phyloP scores from a whole-genome alignment of 495 filamentous ascomycete species.

The Xylaria palmicola region DNA sequence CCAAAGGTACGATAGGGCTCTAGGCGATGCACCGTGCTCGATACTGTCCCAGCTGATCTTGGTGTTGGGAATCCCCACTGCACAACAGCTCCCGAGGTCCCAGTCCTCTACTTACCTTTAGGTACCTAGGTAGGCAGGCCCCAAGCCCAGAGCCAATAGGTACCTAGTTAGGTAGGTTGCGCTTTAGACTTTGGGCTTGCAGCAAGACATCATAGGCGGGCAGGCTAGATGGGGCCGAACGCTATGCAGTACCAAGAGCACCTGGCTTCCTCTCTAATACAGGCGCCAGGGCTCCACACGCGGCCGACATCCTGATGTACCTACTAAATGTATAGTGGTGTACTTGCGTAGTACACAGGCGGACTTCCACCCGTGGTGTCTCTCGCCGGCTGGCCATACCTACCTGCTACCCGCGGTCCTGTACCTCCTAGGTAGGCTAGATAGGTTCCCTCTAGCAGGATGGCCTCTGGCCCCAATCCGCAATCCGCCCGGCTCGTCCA shows the following conservation, averaged over 20 bases:
- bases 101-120: too few species aligned
- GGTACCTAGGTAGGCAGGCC: not conserved
- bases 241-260: not conserved
- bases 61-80: too few species aligned
- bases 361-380: not conserved
- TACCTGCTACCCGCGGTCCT: not conserved
- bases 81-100: too few species aligned
- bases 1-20: too few species aligned
- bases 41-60: too few species aligned
- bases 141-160: too few species aligned
- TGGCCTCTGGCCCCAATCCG: not conserved
- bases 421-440: not conserved
- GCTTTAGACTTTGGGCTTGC: conserved; percentile 11
- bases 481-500: conserved; percentile 13
- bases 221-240: not conserved
- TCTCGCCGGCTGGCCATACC: not conserved
- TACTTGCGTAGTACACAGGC: conserved; percentile 2
- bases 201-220: conserved; percentile 5
- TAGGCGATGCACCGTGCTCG: too few species aligned
- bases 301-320: not conserved
- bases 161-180: not conserved
- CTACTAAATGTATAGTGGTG: too few species aligned
- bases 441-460: too few species aligned
- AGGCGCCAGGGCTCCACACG: not conserved
- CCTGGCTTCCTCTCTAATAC: not conserved